Evolutionary conservation across 2,329 filamentous ascomycete species (phyloP), one percentile per base, ranked within the genome.

Genomic region (Ophiosphaerella herpotricha): DNA sequence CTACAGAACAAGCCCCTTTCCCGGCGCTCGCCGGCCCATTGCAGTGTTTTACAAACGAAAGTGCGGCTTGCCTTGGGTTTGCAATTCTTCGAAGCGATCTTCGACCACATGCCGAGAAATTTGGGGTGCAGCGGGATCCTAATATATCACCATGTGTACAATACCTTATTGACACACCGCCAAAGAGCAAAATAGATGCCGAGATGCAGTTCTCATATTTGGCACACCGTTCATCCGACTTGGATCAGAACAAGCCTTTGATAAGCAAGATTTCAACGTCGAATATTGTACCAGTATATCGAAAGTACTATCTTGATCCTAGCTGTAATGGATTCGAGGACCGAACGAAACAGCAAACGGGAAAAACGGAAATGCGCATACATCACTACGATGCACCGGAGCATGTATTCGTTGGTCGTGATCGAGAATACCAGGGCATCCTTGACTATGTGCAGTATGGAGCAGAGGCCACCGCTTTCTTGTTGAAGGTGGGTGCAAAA

Each of bases 371-470:
- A 50, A 66, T 39, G 61, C 83, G 39, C 76, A 79, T 58, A 14
- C 70, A 72, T 40, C 70, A 73, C 41, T 81, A 85, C 60, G 80
- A 91, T 38, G 80, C 83, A 13, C 93, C 94, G 5, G 82, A 81
- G 39, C 80, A 85, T 35, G 91, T 88, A 55, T 99, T 96, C 70
- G 80, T 99, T 2, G 94, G 94, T 7, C 79, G 82, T 31, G 79
- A 82, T 44, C 77, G 83, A 47, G 81, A 86, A 58, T 99, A 95
- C 64, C 88, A 85, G 9, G 89, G 96, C 29, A 95, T 99, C 29
- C 96, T 99, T 60, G 91, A 97, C 68, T 99, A 97, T 73, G 92
- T 97, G 12, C 90, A 97, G 69, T 99, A 97, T 75, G 91, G 93
- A 0, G 77, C 81, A 31, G 86, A 93, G 67, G 93, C 90, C 2